Evolutionary conservation across 257 asterid genomes (phyloP), one percentile per base, ranked within the genome.

Genomic region (Jacaranda copaia): DNA sequence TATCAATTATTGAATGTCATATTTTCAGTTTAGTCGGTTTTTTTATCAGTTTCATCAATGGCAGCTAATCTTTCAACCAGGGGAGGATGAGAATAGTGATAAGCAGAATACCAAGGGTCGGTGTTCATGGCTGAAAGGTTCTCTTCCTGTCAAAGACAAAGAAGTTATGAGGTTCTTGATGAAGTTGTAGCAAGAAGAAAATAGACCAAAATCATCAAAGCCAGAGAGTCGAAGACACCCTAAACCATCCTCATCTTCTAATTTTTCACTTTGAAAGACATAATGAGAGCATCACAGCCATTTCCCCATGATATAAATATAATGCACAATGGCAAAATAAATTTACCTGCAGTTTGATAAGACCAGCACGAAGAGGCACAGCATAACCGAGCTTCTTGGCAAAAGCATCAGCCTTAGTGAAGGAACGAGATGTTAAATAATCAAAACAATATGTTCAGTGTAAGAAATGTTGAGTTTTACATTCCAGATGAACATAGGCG

Each of bases 1-100:
- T 61, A 68, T 70, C 64, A 20, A 64, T 12, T 10, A 5, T 42
- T 15, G 15, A 10, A 12, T 39, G n/a, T 53, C 64, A 2, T 9
- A 46, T 64, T 38, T 25, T 42, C 16, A 43, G 20, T 49, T 87
- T 88, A 93, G 76, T 91, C 90, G 0, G 90, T 75, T 90, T 93
- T 93, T 75, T 94, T 94, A 16, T 89, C 94, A 16, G 88, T 56
- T 79, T 82, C 77, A 35, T 94, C 98, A 16, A 94, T 86, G 15
- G 97, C 98, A 59, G 96, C 91, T 85, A 94, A 79, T 78, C 99
- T 88, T 75, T 94, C 99, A 25, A 94, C 98, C 32, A 94, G 87
- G 13, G 97, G 99, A 77, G 99, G 99, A 81, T 94, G 99, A 20
- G 99, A 94, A 74, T 91, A 89, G 82, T 94, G 98, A 82, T 94